Conservation (phyloP, 306 rosid species). For the Ormosia semicastrata region DNA sequence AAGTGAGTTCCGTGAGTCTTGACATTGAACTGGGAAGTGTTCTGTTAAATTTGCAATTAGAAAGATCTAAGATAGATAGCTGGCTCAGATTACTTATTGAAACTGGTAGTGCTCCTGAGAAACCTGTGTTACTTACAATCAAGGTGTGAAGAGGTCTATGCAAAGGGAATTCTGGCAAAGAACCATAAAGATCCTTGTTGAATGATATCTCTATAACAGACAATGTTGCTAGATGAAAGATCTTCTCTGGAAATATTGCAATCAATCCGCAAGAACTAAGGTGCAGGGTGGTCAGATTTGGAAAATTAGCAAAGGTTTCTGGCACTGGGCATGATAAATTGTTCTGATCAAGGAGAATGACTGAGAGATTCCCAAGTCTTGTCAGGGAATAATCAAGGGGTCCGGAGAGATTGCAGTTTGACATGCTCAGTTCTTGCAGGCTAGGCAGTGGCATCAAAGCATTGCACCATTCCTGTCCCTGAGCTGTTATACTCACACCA, state of each 20-base stretch:
- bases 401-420: constrained; percentile 31
- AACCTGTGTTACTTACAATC: neutral
- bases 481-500: constrained; percentile 37
- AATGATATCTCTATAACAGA: neutral
- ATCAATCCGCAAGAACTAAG: constrained; percentile 18
- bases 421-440: constrained; percentile 39
- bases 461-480: constrained; percentile 49
- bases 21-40: constrained; percentile 21
- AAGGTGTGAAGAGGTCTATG: neutral
- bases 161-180: constrained; percentile 15
- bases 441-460: constrained; percentile 16
- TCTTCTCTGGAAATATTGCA: constrained; percentile 33
- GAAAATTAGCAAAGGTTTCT: constrained; percentile 4
- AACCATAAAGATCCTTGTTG: neutral
- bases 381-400: constrained; percentile 30
- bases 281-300: constrained; percentile 14
- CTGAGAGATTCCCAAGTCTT: constrained; percentile 15
- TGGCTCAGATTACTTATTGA: constrained; percentile 3
- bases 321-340: constrained; percentile 36
- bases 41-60: neutral
- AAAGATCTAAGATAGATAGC: constrained; percentile 9
- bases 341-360: constrained; percentile 27
- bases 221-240: neutral
- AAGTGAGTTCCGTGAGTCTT: constrained; percentile 6
- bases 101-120: constrained; percentile 25